Evolutionary conservation across 2,329 filamentous ascomycete genomes (phyloP).

Genomic region (Diaporthe longicolla): DNA sequence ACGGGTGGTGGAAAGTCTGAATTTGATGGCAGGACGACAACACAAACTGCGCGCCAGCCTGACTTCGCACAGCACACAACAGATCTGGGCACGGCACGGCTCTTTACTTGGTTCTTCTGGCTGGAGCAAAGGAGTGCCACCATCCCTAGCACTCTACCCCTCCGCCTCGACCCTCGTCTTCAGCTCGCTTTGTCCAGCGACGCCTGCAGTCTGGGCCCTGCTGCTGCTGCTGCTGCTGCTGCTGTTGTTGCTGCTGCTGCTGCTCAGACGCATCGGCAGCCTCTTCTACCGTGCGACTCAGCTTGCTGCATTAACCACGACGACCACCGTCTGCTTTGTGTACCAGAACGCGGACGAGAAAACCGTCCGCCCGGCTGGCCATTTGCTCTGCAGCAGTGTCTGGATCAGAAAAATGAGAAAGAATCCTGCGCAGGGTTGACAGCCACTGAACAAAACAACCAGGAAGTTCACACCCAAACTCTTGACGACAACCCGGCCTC

Average conservation of each 20-base stretch:
- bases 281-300: slow-evolving; percentile 18
- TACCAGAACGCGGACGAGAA: neutral
- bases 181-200: slow-evolving; percentile 4
- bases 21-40: slow-evolving; percentile 5
- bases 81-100: slow-evolving; percentile 25
- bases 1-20: slow-evolving; percentile 20
- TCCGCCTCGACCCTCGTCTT: slow-evolving; percentile 8
- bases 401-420: neutral
- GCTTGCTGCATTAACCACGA: slow-evolving; percentile 9
- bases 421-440: neutral
- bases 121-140: slow-evolving; percentile 6
- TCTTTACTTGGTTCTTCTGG: neutral
- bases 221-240: slow-evolving; percentile 4
- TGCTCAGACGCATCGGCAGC: neutral
- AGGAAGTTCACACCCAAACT: neutral
- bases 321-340: neutral
- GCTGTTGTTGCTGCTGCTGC: neutral
- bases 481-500: slow-evolving; percentile 7
- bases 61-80: neutral
- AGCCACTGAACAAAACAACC: neutral
- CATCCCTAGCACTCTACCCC: neutral
- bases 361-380: neutral
- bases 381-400: neutral
- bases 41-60: slow-evolving; percentile 1
- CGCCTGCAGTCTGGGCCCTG: slow-evolving; percentile 1